Base-by-base conservation (phyloP, 257 asterid genomes). In the Coffea canephora region DNA sequence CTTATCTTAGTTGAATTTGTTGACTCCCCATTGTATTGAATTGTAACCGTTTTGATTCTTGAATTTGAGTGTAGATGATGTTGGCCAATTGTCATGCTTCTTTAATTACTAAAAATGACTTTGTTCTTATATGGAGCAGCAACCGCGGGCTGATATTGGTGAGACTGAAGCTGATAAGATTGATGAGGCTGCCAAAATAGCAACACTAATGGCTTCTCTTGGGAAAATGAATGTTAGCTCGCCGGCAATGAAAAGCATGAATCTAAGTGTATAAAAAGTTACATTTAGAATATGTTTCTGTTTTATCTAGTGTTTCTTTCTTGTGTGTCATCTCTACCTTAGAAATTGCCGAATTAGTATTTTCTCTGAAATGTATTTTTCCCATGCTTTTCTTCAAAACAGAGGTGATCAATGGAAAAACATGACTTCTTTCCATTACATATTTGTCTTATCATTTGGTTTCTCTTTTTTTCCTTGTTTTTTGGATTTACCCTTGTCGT, bases 131-230 rank as follows among this genome's bases (percentile, higher is more conserved):
- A 83, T 67, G 84, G 84, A 81, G 78, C 89, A 95, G 99, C 90
- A 93, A 92, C 82, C 93, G 80, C 93, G 99, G 99, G 82, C 82
- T 8, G 99, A 93, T 72, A 93, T 95, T 55, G 99, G 99, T 27
- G 27, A 27, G 27, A 27, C 27, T 27, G 27, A 27, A 27, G 27
- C 27, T 27, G 0, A 27, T 27, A 27, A 90, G 83, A 94, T 92
- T 75, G 97, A 95, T 31, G 98, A 95, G 85, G 93, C 98, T 69
- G 92, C 92, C 48, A 91, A 90, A 88, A 87, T 93, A 67, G 92
- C 97, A n/a, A 92, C 91, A 79, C 94, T 95, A 27, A 85, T 87
- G 92, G 99, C 99, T 78, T 87, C 95, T 77, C 97, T 95, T n/a
- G 99, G 97, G 49, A 97, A 95, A 79, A 78, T 79, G 78, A 87